A percentile compares a stretch with the other conserved stretches of the same genome.
These are phyloP conservation scores for Meripilus lineatus DNA, from an alignment of 1,284 basidiomycete genomes.

Conservation along the genomic window DNA sequence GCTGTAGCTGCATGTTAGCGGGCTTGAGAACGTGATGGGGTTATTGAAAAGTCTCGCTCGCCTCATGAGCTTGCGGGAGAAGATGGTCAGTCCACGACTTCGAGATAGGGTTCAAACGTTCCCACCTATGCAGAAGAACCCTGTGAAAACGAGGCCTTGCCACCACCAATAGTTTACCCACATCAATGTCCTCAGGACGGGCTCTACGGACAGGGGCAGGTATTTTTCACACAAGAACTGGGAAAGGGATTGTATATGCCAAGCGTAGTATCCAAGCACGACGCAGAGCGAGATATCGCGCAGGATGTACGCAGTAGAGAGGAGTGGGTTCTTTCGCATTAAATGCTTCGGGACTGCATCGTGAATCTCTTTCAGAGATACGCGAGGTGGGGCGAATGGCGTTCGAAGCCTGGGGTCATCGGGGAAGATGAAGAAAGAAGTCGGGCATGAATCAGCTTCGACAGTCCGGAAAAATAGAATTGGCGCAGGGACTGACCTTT, in stretches of 20 bases:
- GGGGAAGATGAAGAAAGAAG: slow-evolving; percentile 23
- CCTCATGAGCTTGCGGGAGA: slow-evolving; percentile 21
- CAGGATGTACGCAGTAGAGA: slow-evolving; percentile 30
- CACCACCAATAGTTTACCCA: slow-evolving; percentile 44
- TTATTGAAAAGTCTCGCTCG: slow-evolving; percentile 11
- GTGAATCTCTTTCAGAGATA: slow-evolving; percentile 41
- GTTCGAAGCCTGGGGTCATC: slow-evolving; percentile 39
- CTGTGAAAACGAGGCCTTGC: slow-evolving; percentile 41
- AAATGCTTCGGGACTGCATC: slow-evolving; percentile 40
- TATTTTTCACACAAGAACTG: slow-evolving; percentile 25
- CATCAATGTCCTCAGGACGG: slow-evolving; percentile 31
- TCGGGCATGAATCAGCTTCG: background rate
- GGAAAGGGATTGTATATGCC: slow-evolving; percentile 29
- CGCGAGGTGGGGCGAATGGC: slow-evolving; percentile 38
- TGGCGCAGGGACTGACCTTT: background rate
- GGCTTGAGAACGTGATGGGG: slow-evolving; percentile 12
- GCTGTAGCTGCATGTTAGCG: no score
- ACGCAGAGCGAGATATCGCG: slow-evolving; percentile 37
- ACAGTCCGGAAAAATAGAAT: background rate
- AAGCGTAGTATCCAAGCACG: slow-evolving; percentile 25
- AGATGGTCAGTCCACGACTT: background rate
- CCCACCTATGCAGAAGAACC: slow-evolving; percentile 43
- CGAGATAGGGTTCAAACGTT: slow-evolving; percentile 2
- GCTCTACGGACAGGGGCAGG: slow-evolving; percentile 14
- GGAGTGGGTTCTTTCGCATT: slow-evolving; percentile 43